A percentile compares a stretch with the other conserved stretches of the same genome.
Evolutionary conservation across 495 filamentous ascomycete genomes (phyloP).

Genomic region (Hypomontagnella monticulosa): DNA sequence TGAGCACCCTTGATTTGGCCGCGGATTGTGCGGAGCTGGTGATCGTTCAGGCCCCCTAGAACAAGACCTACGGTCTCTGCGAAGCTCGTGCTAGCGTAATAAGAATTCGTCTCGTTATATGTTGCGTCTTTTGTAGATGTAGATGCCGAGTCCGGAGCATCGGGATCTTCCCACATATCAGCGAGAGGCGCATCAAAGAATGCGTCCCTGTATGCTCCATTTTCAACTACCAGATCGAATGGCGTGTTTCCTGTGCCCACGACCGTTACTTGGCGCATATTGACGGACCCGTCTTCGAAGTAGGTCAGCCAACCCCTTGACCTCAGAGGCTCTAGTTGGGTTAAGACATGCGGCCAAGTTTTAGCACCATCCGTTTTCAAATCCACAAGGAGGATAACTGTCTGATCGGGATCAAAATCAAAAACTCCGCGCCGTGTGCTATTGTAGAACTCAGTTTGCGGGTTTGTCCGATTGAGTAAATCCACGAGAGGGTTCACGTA

Average conservation of each 20-base stretch:
- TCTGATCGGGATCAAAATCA: constrained; percentile 65
- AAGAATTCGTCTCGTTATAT: constrained; percentile 61
- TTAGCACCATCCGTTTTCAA: constrained; percentile 65
- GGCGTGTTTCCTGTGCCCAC: constrained; percentile 84
- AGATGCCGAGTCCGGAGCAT: constrained; percentile 7
- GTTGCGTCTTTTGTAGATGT: constrained; percentile 24
- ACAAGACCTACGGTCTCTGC: constrained; percentile 56
- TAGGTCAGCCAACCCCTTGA: constrained; percentile 68
- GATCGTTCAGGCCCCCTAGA: constrained; percentile 53
- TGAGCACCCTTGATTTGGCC: constrained; percentile 75
- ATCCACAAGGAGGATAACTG: constrained; percentile 77
- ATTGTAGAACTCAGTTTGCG: constrained; percentile 55
- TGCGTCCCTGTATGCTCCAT: constrained; percentile 64
- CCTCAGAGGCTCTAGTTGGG: constrained; percentile 72
- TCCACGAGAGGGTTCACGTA: constrained; percentile 72
- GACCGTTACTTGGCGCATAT: constrained; percentile 72
- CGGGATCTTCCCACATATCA: constrained; percentile 51
- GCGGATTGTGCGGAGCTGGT: constrained; percentile 69
- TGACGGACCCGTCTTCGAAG: constrained; percentile 61
- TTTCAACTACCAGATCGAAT: constrained; percentile 64
- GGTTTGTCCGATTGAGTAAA: constrained; percentile 65
- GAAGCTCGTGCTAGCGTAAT: constrained; percentile 65
- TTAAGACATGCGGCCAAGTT: constrained; percentile 66
- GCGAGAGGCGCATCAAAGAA: constrained; percentile 74
- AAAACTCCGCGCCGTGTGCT: constrained; percentile 66